Evolutionary conservation across 129 eudicot species (phyloP), one percentile per base, ranked within the genome.

Genomic region (Mikania micrantha): DNA sequence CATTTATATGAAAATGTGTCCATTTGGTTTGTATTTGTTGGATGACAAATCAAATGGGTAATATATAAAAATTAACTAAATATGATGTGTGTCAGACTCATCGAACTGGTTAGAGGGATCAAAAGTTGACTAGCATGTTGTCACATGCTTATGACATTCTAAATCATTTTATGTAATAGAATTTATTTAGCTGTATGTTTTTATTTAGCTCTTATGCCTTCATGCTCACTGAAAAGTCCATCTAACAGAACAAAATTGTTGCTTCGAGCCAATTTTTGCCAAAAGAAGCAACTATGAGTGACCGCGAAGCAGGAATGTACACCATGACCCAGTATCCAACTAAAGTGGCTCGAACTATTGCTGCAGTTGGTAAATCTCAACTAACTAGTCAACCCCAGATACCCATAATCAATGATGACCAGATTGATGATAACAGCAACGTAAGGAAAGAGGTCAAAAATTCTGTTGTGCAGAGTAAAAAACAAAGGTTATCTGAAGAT

Each of bases 241-340:
- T 74, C 4, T 57, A 67, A 29, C 95, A 92, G 98, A 74, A 79
- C 79, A 74, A 82, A 67, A 66, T 86, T 59, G 82, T 92, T 78
- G 72, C 75, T 64, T 44, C 53, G 1, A 67, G 62, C 65, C 71
- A 69, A 29, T 92, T 84, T 78, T 42, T 69, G 65, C 98, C 96
- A 50, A 84, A 85, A 78, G 96, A 88, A 77, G 85, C 64, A 47
- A 82, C 95, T 13, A 58, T 50, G 41, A 78, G 82, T 83, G 98
- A 88, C 9, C 84, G 77, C 42, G 88, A 81, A 56, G 86, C 84
- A 54, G 98, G 96, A 70, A 44, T 77, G 20, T 92, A 87, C 90
- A 80, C 84, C 75, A 71, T 42, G 69, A 92, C 74, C 69, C 98
- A 88, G 76, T 78, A 84, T 82, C 91, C 95, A 76, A 82, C 91